A percentile compares a stretch with the other conserved stretches of the same genome.
Evolutionary conservation across 2,329 filamentous ascomycete species (phyloP).

Genomic region (Lizonia empirigonia): DNA sequence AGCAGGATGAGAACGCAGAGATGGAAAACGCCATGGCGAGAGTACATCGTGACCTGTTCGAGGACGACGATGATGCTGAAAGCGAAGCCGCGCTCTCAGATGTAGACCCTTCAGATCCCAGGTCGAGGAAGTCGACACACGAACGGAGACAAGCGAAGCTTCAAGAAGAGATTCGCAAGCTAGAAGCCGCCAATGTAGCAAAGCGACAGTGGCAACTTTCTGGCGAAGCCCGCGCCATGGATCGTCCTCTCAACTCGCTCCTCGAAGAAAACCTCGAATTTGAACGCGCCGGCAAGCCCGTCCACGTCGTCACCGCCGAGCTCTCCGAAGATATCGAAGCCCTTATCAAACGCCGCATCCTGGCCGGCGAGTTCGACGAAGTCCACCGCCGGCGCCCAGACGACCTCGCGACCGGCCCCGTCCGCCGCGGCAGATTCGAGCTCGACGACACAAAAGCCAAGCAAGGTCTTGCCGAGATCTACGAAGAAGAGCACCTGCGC

Average conservation of each 20-base stretch:
- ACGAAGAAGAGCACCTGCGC: constrained; percentile 89
- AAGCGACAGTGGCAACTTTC: constrained; percentile 90
- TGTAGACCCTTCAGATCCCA: constrained; percentile 69
- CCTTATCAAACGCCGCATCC: constrained; percentile 89
- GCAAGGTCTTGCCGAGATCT: constrained; percentile 87
- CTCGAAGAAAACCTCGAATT: constrained; percentile 96
- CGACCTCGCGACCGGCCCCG: constrained; percentile 65
- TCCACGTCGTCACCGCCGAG: constrained; percentile 91
- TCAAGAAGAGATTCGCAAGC: constrained; percentile 84
- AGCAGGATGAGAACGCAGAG: constrained; percentile 59
- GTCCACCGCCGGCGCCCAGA: constrained; percentile 82
- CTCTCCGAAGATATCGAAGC: constrained; percentile 90
- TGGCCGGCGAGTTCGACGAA: constrained; percentile 91
- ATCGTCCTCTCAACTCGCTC: constrained; percentile 87
- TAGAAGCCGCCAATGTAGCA: constrained; percentile 86
- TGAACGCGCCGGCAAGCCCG: constrained; percentile 91
- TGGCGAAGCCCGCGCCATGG: constrained; percentile 82
- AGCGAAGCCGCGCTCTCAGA: constrained; percentile 63
- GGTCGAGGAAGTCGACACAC: constrained; percentile 79
- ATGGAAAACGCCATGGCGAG: constrained; percentile 83
- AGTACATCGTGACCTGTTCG: constrained; percentile 88
- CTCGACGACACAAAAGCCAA: constrained; percentile 87
- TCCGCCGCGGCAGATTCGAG: constrained; percentile 75
- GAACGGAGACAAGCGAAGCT: constrained; percentile 86
- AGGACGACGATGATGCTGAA: constrained; percentile 68